Percentiles rank a stretch among this genome's conserved stretches.
phyloP scores from a whole-genome alignment of 169 alveolate genomes.

The Plasmodium fragile region DNA sequence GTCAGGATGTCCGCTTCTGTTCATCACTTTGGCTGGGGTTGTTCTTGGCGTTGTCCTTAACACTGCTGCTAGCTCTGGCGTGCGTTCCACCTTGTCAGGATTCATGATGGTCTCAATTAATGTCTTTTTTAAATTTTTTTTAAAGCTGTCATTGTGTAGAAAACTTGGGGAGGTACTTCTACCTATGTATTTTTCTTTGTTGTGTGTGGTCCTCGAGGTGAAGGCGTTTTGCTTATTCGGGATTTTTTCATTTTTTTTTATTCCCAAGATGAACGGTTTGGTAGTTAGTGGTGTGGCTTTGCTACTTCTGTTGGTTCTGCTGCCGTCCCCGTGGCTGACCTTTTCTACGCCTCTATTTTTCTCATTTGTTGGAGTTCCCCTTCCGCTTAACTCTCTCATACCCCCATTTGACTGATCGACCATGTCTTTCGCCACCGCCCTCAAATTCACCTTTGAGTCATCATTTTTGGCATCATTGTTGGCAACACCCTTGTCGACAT shows the following conservation, averaged over 20 bases:
- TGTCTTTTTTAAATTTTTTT: slow-evolving; percentile 35
- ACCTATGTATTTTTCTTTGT: not conserved
- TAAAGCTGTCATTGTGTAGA: slow-evolving; percentile 35
- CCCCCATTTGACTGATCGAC: not conserved
- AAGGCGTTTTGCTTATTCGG: not conserved
- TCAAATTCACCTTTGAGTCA: not conserved
- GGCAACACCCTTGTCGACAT: not conserved
- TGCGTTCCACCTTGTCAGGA: slow-evolving; percentile 13
- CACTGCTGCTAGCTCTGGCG: not conserved
- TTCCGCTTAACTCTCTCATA: not conserved
- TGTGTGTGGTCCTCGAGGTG: slow-evolving; percentile 15
- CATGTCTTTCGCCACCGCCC: not conserved
- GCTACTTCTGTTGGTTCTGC: not conserved
- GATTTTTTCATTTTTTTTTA: slow-evolving; percentile 32
- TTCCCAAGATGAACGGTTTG: not conserved
- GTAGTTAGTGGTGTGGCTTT: not conserved
- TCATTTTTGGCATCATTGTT: not conserved
- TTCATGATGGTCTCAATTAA: slow-evolving; percentile 59
- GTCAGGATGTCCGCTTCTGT: not conserved
- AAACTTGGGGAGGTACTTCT: not conserved
- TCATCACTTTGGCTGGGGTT: not conserved
- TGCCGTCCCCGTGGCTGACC: not conserved
- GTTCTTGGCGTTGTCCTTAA: not conserved
- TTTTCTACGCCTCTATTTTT: not conserved
- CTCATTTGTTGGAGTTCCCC: not conserved